Base-by-base conservation (phyloP, 192 early-diverging fungal species). In the Gryganskiella cystojenkinii region DNA sequence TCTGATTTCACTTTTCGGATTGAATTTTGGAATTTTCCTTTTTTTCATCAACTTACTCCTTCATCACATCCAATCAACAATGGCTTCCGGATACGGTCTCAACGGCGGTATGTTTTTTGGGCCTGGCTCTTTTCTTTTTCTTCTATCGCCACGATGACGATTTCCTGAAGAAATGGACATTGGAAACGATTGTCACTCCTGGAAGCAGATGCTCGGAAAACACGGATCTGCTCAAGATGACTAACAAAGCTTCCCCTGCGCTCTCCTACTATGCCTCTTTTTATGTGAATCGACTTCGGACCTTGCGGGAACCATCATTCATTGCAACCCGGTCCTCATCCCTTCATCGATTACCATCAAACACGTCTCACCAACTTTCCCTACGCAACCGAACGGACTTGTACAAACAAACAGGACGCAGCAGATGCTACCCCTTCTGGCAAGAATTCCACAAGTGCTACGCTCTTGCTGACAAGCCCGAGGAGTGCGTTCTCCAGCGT, bases 401-500 rank as follows among this genome's bases (percentile, higher is more conserved):
- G n/a, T n/a, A n/a, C n/a, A n/a, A n/a, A n/a, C n/a, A n/a, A 19
- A 30, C 82, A 95, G 88, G 94, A 80, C 90, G 88, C 80, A 89
- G 95, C 69, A 91, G 97, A 68, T 99, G 97, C 89, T 97, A 96
- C 82, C 86, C 91, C 51, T 95, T 95, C 83, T 99, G 95, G 94
- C 96, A 98, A 84, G 96, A 98, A 81, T 97, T 96, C 83, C 84
- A 93, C 78, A 95, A 95, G 70, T 99, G 96, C 86, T 95, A 94
- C 76, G 95, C 91, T 76, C 82, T 87, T 72, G 92, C 93, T 61
- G 90, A 94, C 81, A 67, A 81, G 13, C 91, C 88, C 28, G 76
- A 90, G 45, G 90, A 96, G 79, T 98, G 96, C 83, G 56, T 86
- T 33, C 78, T 81, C 37, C 89, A 94, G 68, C 89, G 88, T 66